A percentile compares a stretch with the other conserved stretches of the same genome.
Evolutionary conservation across 305 asterid species (phyloP).

Genomic region (Fraxinus floribunda): DNA sequence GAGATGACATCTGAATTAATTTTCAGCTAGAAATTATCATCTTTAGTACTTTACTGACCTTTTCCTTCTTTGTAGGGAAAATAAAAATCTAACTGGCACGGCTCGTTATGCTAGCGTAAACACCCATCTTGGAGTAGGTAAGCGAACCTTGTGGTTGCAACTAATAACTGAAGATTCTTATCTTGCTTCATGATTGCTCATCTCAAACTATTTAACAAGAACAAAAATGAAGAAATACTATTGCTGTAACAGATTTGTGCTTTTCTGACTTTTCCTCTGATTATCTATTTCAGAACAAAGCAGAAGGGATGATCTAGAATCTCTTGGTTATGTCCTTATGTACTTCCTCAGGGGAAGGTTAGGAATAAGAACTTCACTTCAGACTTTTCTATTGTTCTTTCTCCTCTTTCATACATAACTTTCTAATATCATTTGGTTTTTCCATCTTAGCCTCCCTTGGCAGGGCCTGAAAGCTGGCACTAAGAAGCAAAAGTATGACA

Average conservation of each 20-base stretch:
- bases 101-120: constrained; percentile 91
- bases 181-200: not conserved
- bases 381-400: not conserved
- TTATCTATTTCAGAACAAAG: constrained; percentile 63
- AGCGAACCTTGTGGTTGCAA: constrained; percentile 27
- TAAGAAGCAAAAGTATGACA: constrained; percentile 82
- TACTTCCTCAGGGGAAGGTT: constrained; percentile 86
- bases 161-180: not conserved
- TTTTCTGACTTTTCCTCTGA: not conserved
- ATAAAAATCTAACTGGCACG: constrained; percentile 84
- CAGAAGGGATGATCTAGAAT: constrained; percentile 84
- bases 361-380: constrained; percentile 6
- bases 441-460: constrained; percentile 73
- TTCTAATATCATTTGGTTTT: constrained; percentile 18
- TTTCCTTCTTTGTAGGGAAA: constrained; percentile 55
- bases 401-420: not conserved
- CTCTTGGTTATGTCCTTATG: constrained; percentile 87
- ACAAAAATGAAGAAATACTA: not conserved
- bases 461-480: constrained; percentile 84
- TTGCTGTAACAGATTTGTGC: not conserved
- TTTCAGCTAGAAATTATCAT: not conserved
- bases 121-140: constrained; percentile 85
- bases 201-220: not conserved
- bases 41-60: not conserved
- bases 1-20: not conserved